Percentiles rank a stretch among this genome's conserved stretches.
Conservation (phyloP, 805 yeast species). For the Metschnikowia cerradonensis region DNA sequence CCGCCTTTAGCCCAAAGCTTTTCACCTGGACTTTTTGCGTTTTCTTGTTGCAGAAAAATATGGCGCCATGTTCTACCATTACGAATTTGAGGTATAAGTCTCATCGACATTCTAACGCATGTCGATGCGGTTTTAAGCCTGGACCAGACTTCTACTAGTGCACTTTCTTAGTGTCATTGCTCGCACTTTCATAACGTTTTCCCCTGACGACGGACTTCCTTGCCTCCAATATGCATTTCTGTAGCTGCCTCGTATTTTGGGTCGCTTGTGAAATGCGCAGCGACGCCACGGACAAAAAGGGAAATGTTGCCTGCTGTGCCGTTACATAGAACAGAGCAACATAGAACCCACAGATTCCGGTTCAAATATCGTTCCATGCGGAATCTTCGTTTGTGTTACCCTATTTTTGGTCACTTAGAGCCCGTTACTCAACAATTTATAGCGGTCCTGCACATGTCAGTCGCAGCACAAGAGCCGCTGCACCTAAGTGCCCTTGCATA, state of each 20-base stretch:
- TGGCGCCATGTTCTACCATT: background rate
- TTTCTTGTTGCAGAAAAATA: background rate
- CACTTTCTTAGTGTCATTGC: background rate
- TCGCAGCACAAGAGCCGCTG: background rate
- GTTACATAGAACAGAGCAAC: background rate
- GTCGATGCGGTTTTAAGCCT: background rate
- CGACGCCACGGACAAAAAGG: background rate
- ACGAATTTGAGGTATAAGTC: too few relatives aligned
- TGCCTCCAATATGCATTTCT: background rate
- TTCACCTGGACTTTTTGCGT: background rate
- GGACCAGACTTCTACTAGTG: background rate
- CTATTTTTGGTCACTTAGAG: background rate
- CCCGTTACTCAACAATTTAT: background rate
- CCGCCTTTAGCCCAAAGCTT: background rate
- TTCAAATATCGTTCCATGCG: background rate
- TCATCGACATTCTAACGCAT: background rate
- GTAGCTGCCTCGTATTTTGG: background rate
- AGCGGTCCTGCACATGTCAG: background rate
- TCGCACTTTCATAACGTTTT: conserved; percentile 1
- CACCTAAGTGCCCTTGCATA: background rate
- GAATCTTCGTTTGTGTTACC: background rate
- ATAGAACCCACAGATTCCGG: too few relatives aligned
- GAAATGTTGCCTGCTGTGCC: background rate
- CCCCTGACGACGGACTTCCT: background rate
- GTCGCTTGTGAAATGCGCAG: background rate